phyloP scores from a whole-genome alignment of 2,329 filamentous ascomycete genomes.

The Aspergillus piperis region DNA sequence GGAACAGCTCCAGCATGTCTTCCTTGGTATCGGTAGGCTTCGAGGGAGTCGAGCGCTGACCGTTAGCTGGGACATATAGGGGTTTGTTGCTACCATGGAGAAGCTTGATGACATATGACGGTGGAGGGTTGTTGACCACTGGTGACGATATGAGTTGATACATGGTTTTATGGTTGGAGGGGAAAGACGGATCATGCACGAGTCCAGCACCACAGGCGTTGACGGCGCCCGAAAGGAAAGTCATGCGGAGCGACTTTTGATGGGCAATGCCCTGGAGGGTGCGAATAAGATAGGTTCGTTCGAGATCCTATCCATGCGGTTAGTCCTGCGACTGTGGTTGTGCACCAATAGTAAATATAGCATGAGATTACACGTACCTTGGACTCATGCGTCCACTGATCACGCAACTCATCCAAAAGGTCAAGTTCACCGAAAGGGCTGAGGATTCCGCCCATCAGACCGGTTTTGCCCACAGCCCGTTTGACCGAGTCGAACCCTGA shows the following conservation, averaged over 20 bases:
- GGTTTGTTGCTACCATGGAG: slow-evolving; percentile 87
- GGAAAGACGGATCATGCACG: slow-evolving; percentile 88
- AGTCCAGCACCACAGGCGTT: slow-evolving; percentile 89
- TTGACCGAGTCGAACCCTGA: slow-evolving; percentile 94
- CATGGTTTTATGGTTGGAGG: slow-evolving; percentile 97
- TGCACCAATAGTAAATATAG: background rate
- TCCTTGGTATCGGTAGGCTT: slow-evolving; percentile 87
- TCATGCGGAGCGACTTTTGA: slow-evolving; percentile 95
- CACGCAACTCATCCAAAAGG: slow-evolving; percentile 87
- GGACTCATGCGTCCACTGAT: slow-evolving; percentile 97
- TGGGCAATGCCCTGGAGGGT: slow-evolving; percentile 94
- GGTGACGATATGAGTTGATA: slow-evolving; percentile 95
- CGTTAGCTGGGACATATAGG: slow-evolving; percentile 88
- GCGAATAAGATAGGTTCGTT: slow-evolving; percentile 92
- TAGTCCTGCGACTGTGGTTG: slow-evolving; percentile 1
- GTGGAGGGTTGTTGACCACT: slow-evolving; percentile 85
- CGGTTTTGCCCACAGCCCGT: slow-evolving; percentile 92
- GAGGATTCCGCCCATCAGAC: slow-evolving; percentile 91
- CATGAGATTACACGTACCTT: slow-evolving; percentile 54
- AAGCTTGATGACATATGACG: slow-evolving; percentile 84
- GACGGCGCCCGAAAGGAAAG: slow-evolving; percentile 88
- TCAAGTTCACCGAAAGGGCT: slow-evolving; percentile 97
- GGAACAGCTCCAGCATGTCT: slow-evolving; percentile 99
- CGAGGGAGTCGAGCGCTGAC: slow-evolving; percentile 67
- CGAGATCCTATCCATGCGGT: slow-evolving; percentile 65